Conservation (phyloP, 345 rosid genomes). For the Ailanthus altissimus region DNA sequence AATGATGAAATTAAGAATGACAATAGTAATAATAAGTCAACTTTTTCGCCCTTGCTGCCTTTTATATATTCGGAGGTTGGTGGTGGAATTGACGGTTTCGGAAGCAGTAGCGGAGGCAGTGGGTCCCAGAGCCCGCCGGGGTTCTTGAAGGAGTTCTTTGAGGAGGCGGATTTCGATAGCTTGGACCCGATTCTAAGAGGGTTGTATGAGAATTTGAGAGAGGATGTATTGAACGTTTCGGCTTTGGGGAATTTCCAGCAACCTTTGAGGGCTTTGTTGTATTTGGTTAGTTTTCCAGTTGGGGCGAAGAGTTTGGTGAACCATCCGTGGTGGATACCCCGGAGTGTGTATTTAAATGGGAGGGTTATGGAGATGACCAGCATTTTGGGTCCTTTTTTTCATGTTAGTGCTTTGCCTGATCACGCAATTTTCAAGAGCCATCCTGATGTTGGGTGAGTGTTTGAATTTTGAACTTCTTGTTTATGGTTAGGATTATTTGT, state of each 20-base stretch:
- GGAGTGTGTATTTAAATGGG: constrained; percentile 81
- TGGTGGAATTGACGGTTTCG: constrained; percentile 59
- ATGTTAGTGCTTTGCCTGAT: constrained; percentile 93
- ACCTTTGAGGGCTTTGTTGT: constrained; percentile 78
- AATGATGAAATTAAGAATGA: constrained; percentile 1
- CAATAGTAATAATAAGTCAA: constrained; percentile 27
- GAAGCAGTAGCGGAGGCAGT: constrained; percentile 37
- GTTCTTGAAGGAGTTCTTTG: constrained; percentile 78
- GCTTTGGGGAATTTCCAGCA: constrained; percentile 88
- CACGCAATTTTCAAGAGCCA: constrained; percentile 76
- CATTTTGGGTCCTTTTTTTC: constrained; percentile 93
- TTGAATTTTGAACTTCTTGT: neutral
- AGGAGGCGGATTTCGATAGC: constrained; percentile 78
- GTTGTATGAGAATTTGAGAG: constrained; percentile 90
- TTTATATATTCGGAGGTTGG: constrained; percentile 65
- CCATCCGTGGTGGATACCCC: constrained; percentile 96
- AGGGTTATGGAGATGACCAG: constrained; percentile 95
- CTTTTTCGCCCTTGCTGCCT: constrained; percentile 62
- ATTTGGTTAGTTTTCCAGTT: constrained; percentile 64
- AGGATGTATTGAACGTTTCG: constrained; percentile 70
- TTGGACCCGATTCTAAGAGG: constrained; percentile 76
- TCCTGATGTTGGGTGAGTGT: constrained; percentile 95
- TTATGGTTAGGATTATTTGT: neutral
- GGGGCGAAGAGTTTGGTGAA: constrained; percentile 82
- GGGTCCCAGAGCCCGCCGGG: constrained; percentile 68